These are phyloP conservation scores for Wickerhamiella vanderwaltii DNA, from an alignment of 805 yeast genomes.

Conservation along the genomic window DNA sequence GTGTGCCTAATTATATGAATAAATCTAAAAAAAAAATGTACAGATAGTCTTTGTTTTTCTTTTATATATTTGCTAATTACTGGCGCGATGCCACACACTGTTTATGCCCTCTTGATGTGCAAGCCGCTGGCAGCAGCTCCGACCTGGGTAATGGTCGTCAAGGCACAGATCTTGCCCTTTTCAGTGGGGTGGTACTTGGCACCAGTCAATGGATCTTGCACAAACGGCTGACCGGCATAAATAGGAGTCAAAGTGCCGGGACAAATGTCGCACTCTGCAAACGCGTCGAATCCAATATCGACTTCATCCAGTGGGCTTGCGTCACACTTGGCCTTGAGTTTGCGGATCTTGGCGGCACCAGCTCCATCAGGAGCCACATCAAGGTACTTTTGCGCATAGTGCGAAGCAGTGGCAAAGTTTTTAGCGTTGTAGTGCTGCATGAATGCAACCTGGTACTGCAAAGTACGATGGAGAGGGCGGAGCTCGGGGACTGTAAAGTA, in stretches of 20 bases:
- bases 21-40: too few relatives aligned
- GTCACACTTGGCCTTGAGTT: conserved; percentile 71
- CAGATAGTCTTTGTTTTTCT: too few relatives aligned
- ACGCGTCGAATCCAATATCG: conserved; percentile 85
- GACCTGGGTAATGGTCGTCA: conserved; percentile 63
- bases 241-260: conserved; percentile 81
- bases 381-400: conserved; percentile 77
- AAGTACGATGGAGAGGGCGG: conserved; percentile 69
- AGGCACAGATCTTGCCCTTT: conserved; percentile 66
- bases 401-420: conserved; percentile 78
- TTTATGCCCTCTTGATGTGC: conserved; percentile 28
- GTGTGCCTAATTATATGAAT: too few relatives aligned
- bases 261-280: conserved; percentile 83
- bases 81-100: too few relatives aligned
- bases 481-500: conserved; percentile 81
- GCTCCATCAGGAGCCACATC: conserved; percentile 58
- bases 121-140: conserved; percentile 92
- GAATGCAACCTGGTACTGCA: conserved; percentile 93
- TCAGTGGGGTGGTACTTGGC: conserved; percentile 69
- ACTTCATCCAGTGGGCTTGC: conserved; percentile 71
- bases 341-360: conserved; percentile 69
- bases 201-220: conserved; percentile 74
- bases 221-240: conserved; percentile 58
- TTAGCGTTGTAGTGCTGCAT: conserved; percentile 79
- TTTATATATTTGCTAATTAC: too few relatives aligned